Percentiles rank a stretch among this genome's conserved stretches.
These are phyloP conservation scores for Pouteria glomerata DNA, from an alignment of 148 eudicot genomes.

Conservation along the genomic window DNA sequence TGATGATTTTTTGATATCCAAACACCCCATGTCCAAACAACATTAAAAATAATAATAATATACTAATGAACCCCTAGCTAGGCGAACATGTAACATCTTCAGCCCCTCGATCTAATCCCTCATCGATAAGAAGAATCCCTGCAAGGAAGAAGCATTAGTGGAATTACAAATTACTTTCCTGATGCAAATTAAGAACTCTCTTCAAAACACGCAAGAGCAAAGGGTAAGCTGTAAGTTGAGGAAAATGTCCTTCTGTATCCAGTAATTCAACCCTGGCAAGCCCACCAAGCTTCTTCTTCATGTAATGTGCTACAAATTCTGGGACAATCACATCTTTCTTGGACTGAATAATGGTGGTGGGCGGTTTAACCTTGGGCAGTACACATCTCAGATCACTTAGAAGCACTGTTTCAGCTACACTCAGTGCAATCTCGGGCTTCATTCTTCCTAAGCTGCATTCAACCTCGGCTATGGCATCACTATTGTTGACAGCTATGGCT, in stretches of 20 bases:
- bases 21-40: too few species aligned
- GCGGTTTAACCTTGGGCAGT: conserved; percentile 16
- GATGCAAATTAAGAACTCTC: background rate
- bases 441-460: conserved; percentile 21
- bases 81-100: too few species aligned
- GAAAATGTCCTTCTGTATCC: conserved; percentile 28
- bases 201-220: conserved; percentile 13
- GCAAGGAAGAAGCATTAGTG: too few species aligned
- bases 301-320: conserved; percentile 17
- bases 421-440: conserved; percentile 17
- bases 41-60: too few species aligned
- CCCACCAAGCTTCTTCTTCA: conserved; percentile 25
- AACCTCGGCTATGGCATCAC: conserved; percentile 14
- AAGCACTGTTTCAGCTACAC: conserved; percentile 19
- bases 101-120: too few species aligned
- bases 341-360: conserved; percentile 21
- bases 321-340: conserved; percentile 25
- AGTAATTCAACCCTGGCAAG: conserved; percentile 14
- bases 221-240: conserved; percentile 21
- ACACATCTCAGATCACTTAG: conserved; percentile 18
- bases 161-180: too few species aligned
- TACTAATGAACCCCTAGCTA: too few species aligned
- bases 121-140: too few species aligned
- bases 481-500: conserved; percentile 20
- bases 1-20: too few species aligned